Percentiles rank a stretch among this genome's conserved stretches.
These are phyloP conservation scores for Strobilomyces confusus DNA, from an alignment of 768 basidiomycete species.

Conservation along the genomic window DNA sequence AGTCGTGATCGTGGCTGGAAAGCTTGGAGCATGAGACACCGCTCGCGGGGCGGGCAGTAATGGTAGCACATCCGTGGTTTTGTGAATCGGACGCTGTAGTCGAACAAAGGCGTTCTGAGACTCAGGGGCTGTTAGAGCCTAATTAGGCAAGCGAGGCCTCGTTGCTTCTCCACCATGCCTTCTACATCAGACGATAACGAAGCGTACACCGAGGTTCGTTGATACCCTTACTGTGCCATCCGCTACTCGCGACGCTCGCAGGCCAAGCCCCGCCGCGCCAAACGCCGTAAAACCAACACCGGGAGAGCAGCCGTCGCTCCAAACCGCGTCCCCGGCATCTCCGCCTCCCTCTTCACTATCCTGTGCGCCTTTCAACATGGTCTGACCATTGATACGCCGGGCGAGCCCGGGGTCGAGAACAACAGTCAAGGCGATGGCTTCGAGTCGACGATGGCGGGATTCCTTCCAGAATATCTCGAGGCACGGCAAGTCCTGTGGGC, in stretches of 20 bases:
- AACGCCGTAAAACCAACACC: constrained; percentile 26
- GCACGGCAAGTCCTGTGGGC: constrained; percentile 27
- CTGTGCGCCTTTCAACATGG: constrained; percentile 18
- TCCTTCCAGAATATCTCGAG: constrained; percentile 35
- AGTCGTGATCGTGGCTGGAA: not conserved
- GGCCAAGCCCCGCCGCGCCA: constrained; percentile 15
- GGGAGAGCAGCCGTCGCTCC: constrained; percentile 10
- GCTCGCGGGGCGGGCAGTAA: no score
- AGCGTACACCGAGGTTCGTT: constrained; percentile 19
- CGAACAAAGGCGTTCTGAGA: not conserved
- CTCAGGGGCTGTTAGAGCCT: constrained; percentile 1
- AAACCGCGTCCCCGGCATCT: constrained; percentile 16
- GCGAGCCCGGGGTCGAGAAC: not conserved
- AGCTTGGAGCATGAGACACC: not conserved
- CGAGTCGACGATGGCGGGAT: constrained; percentile 30
- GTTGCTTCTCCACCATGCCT: not conserved
- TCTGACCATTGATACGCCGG: not conserved
- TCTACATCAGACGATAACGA: constrained; percentile 18
- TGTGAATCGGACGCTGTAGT: not conserved
- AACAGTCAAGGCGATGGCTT: constrained; percentile 15
- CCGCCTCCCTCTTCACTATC: constrained; percentile 16
- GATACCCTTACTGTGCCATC: not conserved
- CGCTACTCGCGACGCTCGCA: not conserved
- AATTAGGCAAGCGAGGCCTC: not conserved
- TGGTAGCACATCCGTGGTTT: no score